Base-by-base conservation (phyloP, 2,329 filamentous ascomycete genomes). In the Penicillium sp. region DNA sequence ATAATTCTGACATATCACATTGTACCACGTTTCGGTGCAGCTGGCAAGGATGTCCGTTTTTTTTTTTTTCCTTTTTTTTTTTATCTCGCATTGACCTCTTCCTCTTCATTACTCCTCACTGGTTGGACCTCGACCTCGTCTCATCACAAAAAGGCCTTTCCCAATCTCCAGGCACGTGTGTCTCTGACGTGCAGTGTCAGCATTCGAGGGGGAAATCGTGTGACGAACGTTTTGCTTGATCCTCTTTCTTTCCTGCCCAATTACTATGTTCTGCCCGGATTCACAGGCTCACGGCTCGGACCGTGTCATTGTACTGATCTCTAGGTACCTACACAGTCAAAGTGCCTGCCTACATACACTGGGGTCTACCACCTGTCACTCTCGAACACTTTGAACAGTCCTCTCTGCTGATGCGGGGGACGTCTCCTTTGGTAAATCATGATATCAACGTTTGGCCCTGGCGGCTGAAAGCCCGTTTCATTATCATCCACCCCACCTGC, bases 361-460 rank as follows among this genome's bases (percentile, higher is more conserved):
- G 4, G 22, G 22, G 10, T 32, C 13, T 9, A 32, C 43, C 18
- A 32, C 43, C 32, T 45, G 43, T 18, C 42, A 44, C 26, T 24
- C 35, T 50, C n/a, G 35, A 50, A 24, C 14, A 26, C 37, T 50
- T 50, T 39, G 48, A 64, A 69, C 64, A 62, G 61, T 61, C 62
- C 63, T 57, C 56, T 63, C 52, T 60, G 58, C 55, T 59, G 62
- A 61, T 66, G 69, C 66, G 67, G 67, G 68, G 68, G 64, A 29
- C 24, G 5, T 18, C 42, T 50, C 34, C 47, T 31, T 40, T 50
- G n/a, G 40, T 40, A 40, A 40, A 50, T 42, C 29, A 42, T 50
- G 62, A 65, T 66, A 65, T 66, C 59, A 64, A 65, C 50, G 22
- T 43, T 32, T 42, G 29, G 29, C 38, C 29, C 48, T 50, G 48